Evolutionary conservation across 2,329 filamentous ascomycete genomes (phyloP), one percentile per base, ranked within the genome.

Genomic region (Dactylonectria macrodidyma): DNA sequence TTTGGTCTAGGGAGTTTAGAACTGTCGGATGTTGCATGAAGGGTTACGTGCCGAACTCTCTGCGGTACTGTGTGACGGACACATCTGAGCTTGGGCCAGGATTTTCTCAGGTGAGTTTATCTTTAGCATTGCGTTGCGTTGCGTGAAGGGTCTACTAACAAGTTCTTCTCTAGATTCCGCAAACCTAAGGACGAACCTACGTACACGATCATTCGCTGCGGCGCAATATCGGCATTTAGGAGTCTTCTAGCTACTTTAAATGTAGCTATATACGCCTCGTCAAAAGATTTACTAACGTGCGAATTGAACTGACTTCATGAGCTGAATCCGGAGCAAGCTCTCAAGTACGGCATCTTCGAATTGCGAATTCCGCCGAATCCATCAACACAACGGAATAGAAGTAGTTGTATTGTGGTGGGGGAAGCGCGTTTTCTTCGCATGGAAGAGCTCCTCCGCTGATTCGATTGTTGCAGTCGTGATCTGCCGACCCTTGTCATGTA

Each of bases 1-100:
- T 72, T 36, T 72, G 65, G 67, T 61, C 63, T 2, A 57, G 50
- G 7, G 12, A 72, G 2, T 59, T 60, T 16, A 55, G 67, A 33
- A 22, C 72, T 22, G 11, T 67, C 10, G 67, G 59, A 14, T 72
- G 70, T 14, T 73, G 67, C 24, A 44, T 60, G 46, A 34, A 55
- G 26, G 70, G 68, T 1, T 71, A 61, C 16, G 62, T 65, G 41
- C 70, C 70, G 5, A 71, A 57, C 19, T 16, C 34, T 26, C 30
- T 19, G 2, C 58, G 64, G 8, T 70, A 62, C 59, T 70, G 65
- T 47, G 58, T 57, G 2, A 61, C 41, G 14, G 48, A 59, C 47
- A 44, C 41, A 4, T 50, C 44, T 1, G 12, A 41, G 16, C 54
- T 22, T 19, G 61, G 46, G 22, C 19, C 24, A 26, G 6, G 36